Evolutionary conservation across 2,329 filamentous ascomycete species (phyloP).

Genomic region (Nannizziopsis barbatae): DNA sequence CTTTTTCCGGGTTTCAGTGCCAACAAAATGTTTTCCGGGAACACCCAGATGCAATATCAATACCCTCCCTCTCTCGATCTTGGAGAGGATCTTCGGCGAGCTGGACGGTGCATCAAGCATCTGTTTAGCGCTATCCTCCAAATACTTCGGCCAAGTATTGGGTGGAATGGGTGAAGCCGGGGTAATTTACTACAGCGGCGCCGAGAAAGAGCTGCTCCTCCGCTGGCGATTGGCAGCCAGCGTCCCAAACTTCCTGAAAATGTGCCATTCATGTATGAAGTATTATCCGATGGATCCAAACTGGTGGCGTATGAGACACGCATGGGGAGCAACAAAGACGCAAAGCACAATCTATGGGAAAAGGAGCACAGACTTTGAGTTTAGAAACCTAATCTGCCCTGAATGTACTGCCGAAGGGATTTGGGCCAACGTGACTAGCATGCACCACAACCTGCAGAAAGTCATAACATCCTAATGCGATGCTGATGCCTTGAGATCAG

Average conservation of each 20-base stretch:
- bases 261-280: conserved; percentile 12
- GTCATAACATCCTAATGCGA: neutral
- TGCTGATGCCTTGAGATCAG: neutral
- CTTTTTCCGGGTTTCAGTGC: neutral
- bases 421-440: conserved; percentile 6
- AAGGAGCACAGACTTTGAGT: conserved; percentile 10
- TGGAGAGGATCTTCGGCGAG: conserved; percentile 11
- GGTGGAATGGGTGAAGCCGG: neutral
- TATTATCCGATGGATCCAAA: conserved; percentile 10
- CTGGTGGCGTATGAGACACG: conserved; percentile 11
- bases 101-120: conserved; percentile 10
- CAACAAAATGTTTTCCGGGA: neutral
- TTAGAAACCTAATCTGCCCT: conserved; percentile 11
- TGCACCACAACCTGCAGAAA: conserved; percentile 8
- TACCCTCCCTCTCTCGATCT: conserved; percentile 5
- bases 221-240: conserved; percentile 10
- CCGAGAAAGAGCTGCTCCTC: conserved; percentile 9
- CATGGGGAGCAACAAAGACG: conserved; percentile 5
- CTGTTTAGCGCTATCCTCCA: conserved; percentile 12
- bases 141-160: conserved; percentile 8
- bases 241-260: conserved; percentile 3
- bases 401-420: conserved; percentile 13
- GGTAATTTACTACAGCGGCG: conserved; percentile 8
- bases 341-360: conserved; percentile 12
- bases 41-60: neutral